Evolutionary conservation across 768 basidiomycete genomes (phyloP).

Genomic region (Gelatoporia subvermispora): DNA sequence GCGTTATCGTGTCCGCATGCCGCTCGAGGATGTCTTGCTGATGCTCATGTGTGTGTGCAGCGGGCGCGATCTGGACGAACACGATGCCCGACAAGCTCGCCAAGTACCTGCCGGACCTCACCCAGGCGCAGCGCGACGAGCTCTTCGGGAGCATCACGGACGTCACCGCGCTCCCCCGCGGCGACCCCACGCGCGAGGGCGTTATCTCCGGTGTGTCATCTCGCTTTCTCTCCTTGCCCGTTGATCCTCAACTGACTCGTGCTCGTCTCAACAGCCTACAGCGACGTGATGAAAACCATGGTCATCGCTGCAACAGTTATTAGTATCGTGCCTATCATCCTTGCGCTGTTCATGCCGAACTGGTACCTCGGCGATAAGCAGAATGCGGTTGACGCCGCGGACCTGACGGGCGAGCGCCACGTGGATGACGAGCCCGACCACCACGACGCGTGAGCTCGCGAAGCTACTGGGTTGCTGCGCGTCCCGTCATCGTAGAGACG

Average conservation of each 20-base stretch:
- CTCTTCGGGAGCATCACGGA: slow-evolving; percentile 54
- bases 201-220: slow-evolving; percentile 28
- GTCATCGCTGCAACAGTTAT: slow-evolving; percentile 32
- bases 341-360: slow-evolving; percentile 57
- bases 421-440: no score
- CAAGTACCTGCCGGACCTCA: slow-evolving; percentile 46
- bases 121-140: slow-evolving; percentile 34
- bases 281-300: slow-evolving; percentile 22
- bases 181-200: slow-evolving; percentile 51
- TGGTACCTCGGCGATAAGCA: slow-evolving; percentile 67
- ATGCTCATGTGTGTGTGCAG: slow-evolving; percentile 25
- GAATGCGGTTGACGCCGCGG: slow-evolving; percentile 54
- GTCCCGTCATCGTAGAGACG: no score
- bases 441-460: no score
- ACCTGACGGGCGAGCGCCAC: slow-evolving; percentile 13
- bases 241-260: slow-evolving; percentile 23
- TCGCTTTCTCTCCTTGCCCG: not conserved
- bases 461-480: no score
- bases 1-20: not conserved
- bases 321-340: slow-evolving; percentile 52
- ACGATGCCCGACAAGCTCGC: slow-evolving; percentile 61
- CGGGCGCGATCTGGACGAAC: slow-evolving; percentile 62
- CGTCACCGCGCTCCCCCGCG: slow-evolving; percentile 44
- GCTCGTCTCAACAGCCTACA: slow-evolving; percentile 28
- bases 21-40: not conserved